These are phyloP conservation scores for Vitis hybrid DNA, from an alignment of 177 flowering plant genomes.

Conservation along the genomic window DNA sequence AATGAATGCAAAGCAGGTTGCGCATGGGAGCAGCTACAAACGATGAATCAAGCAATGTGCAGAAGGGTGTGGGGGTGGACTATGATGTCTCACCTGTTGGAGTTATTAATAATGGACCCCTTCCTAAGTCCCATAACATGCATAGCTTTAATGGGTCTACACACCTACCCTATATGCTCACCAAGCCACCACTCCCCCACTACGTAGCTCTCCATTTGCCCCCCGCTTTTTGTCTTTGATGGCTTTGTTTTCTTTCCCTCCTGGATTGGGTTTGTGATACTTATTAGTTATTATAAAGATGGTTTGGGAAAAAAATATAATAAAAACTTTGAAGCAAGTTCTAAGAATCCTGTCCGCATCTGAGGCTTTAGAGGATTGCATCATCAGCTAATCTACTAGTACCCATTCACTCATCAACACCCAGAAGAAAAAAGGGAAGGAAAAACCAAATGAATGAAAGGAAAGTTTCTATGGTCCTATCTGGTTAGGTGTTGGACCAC, in stretches of 20 bases:
- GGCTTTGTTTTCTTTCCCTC: neutral
- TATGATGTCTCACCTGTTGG: conserved; percentile 14
- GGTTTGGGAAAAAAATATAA: too few species aligned
- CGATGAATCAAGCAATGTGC: neutral
- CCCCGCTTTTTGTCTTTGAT: neutral
- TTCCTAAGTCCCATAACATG: neutral
- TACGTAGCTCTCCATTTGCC: neutral
- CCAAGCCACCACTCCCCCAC: too few species aligned
- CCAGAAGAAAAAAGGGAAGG: too few species aligned
- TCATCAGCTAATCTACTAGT: too few species aligned
- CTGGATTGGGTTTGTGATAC: too few species aligned
- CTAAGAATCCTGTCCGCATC: too few species aligned
- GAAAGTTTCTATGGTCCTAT: neutral
- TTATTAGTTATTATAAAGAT: too few species aligned
- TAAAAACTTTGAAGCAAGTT: too few species aligned
- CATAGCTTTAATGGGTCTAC: conserved; percentile 1
- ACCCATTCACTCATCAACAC: too few species aligned
- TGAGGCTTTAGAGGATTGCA: too few species aligned
- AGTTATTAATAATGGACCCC: conserved; percentile 16
- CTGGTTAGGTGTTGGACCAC: conserved; percentile 5
- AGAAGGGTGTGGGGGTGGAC: conserved; percentile 1
- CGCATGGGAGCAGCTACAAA: too few species aligned
- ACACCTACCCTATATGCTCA: neutral
- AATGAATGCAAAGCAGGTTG: neutral
- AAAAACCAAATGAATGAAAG: too few species aligned